Base-by-base conservation (phyloP, 805 yeast genomes). In the Wickerhamomyces alni region DNA sequence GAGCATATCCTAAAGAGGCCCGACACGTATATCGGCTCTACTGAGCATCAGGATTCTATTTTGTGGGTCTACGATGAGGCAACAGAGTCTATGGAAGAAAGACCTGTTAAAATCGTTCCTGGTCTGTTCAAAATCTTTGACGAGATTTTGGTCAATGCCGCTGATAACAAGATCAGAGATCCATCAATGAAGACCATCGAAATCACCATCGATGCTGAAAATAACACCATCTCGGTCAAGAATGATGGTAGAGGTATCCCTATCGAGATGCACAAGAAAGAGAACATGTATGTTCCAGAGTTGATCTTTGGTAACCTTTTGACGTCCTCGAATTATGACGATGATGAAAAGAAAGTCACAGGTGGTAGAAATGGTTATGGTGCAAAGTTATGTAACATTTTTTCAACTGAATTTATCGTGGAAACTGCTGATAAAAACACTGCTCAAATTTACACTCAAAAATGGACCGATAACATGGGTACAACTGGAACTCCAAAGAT, bases 351-450 rank as follows among this genome's bases (percentile, higher is more conserved):
- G 63, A 93, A 93, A 62, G 97, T 93, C 26, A 87, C 95, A 2
- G 99, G 99, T 68, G 99, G 99, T 62, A 80, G 99, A 69, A 93
- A 93, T 59, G 99, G 99, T 47, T 93, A 80, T 58, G 99, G 99
- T 63, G 99, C 99, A 36, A 93, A 93, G 59, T 68, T 93, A 40
- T 93, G 99, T 76, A 93, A 93, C 61, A 93, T 93, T 46, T 93
- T 91, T 61, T 87, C 96, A 19, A 84, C 88, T 4, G 82, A 83
- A 54, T 93, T 93, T 57, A 74, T 70, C 12, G 73, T 93, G 22
- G 96, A 88, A 59, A 93, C 99, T 7, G 91, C 95, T 16, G 96
- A 93, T 61, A 73, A 78, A 38, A 63, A 58, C 33, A 66, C 70
- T 10, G 80, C 74, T 38, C 72, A 76, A 53, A 63, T 74, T 32